Percentiles rank a stretch among this genome's conserved stretches.
Conservation (phyloP, 257 asterid species). For the Petunia axillaris region DNA sequence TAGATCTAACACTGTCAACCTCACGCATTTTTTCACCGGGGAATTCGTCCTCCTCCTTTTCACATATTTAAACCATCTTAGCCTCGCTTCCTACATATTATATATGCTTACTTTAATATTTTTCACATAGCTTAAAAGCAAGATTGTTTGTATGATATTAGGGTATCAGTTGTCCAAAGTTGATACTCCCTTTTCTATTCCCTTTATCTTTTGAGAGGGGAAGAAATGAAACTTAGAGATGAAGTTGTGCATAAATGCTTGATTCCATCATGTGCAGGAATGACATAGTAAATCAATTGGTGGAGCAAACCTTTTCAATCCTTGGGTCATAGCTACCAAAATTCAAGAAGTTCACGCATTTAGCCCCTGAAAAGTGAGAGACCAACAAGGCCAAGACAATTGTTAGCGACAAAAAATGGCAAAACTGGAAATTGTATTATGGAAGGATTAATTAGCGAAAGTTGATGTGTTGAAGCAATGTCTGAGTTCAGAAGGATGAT, state of each 20-base stretch:
- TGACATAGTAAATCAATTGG: not conserved
- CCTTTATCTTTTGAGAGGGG: no score
- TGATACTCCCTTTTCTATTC: no score
- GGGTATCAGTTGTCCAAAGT: not conserved
- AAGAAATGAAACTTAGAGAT: no score
- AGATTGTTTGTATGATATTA: no score
- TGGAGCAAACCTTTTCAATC: not conserved
- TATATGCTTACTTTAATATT: no score
- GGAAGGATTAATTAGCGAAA: not conserved
- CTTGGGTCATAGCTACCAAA: conserved; percentile 1
- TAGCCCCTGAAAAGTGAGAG: not conserved
- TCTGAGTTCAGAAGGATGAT: not conserved
- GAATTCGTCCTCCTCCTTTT: no score
- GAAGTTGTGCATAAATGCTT: not conserved
- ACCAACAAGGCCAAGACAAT: not conserved
- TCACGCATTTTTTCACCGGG: no score
- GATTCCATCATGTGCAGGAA: not conserved
- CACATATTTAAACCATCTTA: no score
- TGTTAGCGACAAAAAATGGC: no score
- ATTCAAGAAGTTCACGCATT: not conserved
- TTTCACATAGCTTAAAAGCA: no score
- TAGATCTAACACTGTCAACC: no score
- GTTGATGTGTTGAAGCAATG: not conserved
- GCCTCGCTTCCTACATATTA: no score
- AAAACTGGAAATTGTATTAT: not conserved